A percentile compares a stretch with the other conserved stretches of the same genome.
These are phyloP conservation scores for Fonsecaea monophora DNA, from an alignment of 2,329 filamentous ascomycete genomes.

Conservation along the genomic window DNA sequence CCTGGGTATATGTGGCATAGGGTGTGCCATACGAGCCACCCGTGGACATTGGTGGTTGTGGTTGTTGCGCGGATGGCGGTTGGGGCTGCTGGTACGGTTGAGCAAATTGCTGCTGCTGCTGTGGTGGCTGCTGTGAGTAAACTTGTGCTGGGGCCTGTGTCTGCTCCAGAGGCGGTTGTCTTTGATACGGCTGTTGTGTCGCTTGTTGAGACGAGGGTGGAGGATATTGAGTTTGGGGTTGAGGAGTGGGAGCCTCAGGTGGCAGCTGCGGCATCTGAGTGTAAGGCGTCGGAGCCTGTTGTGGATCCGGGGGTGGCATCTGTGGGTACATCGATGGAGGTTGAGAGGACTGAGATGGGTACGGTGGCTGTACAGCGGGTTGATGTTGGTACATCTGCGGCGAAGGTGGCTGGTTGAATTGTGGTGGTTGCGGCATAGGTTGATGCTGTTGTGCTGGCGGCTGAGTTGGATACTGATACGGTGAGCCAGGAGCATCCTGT, in stretches of 20 bases:
- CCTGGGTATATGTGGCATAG: slow-evolving; percentile 57
- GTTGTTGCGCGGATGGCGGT: slow-evolving; percentile 10
- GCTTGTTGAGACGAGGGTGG: slow-evolving; percentile 23
- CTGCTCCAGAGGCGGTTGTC: slow-evolving; percentile 24
- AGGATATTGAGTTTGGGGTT: slow-evolving; percentile 24
- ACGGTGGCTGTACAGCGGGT: slow-evolving; percentile 22
- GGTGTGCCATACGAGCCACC: slow-evolving; percentile 16
- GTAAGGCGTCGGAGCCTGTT: slow-evolving; percentile 31
- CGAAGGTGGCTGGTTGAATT: slow-evolving; percentile 35
- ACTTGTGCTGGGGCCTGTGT: slow-evolving; percentile 23
- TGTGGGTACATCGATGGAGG: slow-evolving; percentile 35
- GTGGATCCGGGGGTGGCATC: slow-evolving; percentile 34
- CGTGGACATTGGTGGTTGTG: slow-evolving; percentile 13
- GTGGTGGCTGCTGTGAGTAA: slow-evolving; percentile 43
- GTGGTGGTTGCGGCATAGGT: slow-evolving; percentile 19
- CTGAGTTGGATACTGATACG: slow-evolving; percentile 33
- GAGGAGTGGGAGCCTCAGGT: slow-evolving; percentile 25
- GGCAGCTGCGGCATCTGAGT: slow-evolving; percentile 25
- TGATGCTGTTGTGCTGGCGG: slow-evolving; percentile 20
- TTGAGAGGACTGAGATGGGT: slow-evolving; percentile 30
- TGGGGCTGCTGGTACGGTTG: slow-evolving; percentile 47
- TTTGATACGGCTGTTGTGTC: slow-evolving; percentile 31
- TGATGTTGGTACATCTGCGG: slow-evolving; percentile 36
- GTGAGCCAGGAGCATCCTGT: slow-evolving; percentile 28
- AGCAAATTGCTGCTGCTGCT: slow-evolving; percentile 49